Evolutionary conservation across 768 basidiomycete species (phyloP), one percentile per base, ranked within the genome.

Genomic region (Nidula microcarpa): DNA sequence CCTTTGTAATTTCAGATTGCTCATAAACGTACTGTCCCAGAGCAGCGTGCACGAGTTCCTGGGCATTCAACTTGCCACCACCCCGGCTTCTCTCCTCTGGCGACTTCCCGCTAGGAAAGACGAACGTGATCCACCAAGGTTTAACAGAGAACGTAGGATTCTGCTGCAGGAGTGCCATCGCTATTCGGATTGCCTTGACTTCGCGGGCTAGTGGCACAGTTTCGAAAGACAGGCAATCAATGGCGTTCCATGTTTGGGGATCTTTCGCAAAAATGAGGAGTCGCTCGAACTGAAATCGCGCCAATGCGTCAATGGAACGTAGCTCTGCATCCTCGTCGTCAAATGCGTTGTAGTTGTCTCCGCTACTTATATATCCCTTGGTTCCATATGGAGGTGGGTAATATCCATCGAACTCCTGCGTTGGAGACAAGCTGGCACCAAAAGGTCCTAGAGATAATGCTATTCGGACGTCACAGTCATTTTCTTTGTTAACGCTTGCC

Each of bases 371-470:
- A 55, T 67, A 77, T 18, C 62, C 76, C 52, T 66, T 72, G 2
- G 89, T 88, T 1, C 88, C 89, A 60, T 78, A 90, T 0, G 89
- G 87, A 0, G 86, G 84, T 1, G 90, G 90, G 61, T 91, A 92
- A 56, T 79, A 71, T 6, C 88, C 91, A 54, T 78, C 75, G 60
- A 86, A 91, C 62, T 93, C 91, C 54, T 88, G 84, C 50, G 86
- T 77, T 0, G 84, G 82, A 6, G 65, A 63, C 13, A 89, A 70
- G 4, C 79, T 84, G 1, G 87, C 85, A 36, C 90, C 89, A 60
- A 80, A 91, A 0, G 88, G 84, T 14, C 91, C 90, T 32, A 91
- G 68, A 5, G 87, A 90, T 4, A 94, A 74, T 2, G 81, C 86
- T 35, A 92, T 76, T 30, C 69, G 74, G 57, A 78, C 59, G 37